A percentile compares a stretch with the other conserved stretches of the same genome.
Conservation (phyloP, 495 filamentous ascomycete genomes). For the Bryoglossum gracile region DNA sequence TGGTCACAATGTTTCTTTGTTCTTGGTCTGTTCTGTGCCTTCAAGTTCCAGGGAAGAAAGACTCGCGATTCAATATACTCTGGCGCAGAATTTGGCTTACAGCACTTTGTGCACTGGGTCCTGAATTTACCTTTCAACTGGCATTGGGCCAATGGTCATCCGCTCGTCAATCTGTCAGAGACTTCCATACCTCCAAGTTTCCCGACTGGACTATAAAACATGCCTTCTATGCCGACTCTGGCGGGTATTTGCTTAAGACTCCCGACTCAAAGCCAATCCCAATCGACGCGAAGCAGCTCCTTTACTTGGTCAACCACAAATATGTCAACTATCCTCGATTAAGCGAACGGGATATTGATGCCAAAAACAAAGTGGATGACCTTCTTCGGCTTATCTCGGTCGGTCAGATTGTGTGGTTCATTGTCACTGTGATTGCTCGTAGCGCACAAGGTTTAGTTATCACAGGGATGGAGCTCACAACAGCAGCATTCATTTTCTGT, state of each 20-base stretch:
- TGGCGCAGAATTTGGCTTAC: not conserved
- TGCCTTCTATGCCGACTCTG: slow-evolving; percentile 35
- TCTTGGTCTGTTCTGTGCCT: slow-evolving; percentile 8
- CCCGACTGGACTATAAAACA: slow-evolving; percentile 30
- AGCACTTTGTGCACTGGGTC: not conserved
- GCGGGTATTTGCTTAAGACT: slow-evolving; percentile 28
- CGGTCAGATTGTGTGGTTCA: slow-evolving; percentile 9
- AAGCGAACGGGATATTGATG: slow-evolving; percentile 25
- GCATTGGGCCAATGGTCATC: not conserved
- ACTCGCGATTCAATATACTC: not conserved
- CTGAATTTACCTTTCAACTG: not conserved
- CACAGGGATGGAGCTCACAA: slow-evolving; percentile 7
- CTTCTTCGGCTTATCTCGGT: slow-evolving; percentile 8
- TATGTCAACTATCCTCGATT: slow-evolving; percentile 5
- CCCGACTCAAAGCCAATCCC: slow-evolving; percentile 26
- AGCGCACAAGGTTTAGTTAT: not conserved
- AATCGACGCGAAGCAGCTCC: slow-evolving; percentile 30
- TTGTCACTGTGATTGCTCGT: slow-evolving; percentile 1
- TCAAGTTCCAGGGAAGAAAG: not conserved
- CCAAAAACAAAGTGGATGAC: slow-evolving; percentile 28
- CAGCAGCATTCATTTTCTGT: not conserved
- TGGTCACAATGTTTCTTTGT: slow-evolving; percentile 4
- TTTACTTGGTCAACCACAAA: slow-evolving; percentile 25
- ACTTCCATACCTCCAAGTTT: slow-evolving; percentile 8
- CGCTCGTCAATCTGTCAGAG: not conserved